Percentiles rank a stretch among this genome's conserved stretches.
Evolutionary conservation across 768 basidiomycete species (phyloP).

Genomic region (Baorangia bicolor): DNA sequence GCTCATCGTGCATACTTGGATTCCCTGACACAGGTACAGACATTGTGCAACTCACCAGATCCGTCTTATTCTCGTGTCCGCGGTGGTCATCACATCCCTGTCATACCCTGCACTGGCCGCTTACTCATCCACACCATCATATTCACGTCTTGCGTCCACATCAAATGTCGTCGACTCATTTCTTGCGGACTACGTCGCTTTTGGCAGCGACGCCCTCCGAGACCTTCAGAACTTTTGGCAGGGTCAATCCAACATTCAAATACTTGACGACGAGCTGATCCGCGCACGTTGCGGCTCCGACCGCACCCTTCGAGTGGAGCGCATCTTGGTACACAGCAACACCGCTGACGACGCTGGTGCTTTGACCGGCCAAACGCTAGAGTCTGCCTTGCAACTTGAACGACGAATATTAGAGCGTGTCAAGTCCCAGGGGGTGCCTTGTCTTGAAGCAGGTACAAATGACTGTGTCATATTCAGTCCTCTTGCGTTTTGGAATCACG

Average conservation of each 20-base stretch:
- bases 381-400: conserved; percentile 66
- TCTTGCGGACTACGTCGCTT: conserved; percentile 49
- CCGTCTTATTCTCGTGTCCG: conserved; percentile 82
- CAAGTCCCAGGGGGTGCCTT: conserved; percentile 43
- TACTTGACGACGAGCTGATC: conserved; percentile 68
- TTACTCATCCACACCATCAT: conserved; percentile 72
- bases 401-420: conserved; percentile 47
- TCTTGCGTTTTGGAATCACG: conserved; percentile 70
- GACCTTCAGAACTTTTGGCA: conserved; percentile 76
- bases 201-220: conserved; percentile 52
- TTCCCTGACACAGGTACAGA: conserved; percentile 38
- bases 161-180: conserved; percentile 63
- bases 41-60: conserved; percentile 92
- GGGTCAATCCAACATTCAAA: conserved; percentile 57
- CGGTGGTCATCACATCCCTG: conserved; percentile 84
- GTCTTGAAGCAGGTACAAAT: conserved; percentile 51
- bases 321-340: conserved; percentile 64
- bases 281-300: conserved; percentile 70
- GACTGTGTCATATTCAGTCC: conserved; percentile 74
- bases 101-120: conserved; percentile 89
- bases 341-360: conserved; percentile 45
- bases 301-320: conserved; percentile 72
- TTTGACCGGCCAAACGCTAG: conserved; percentile 59
- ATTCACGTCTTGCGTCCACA: conserved; percentile 52
- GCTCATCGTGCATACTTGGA: neutral